Evolutionary conservation across 352 stramenopile genomes (phyloP), one percentile per base, ranked within the genome.

Genomic region (Phytopythium litorale): DNA sequence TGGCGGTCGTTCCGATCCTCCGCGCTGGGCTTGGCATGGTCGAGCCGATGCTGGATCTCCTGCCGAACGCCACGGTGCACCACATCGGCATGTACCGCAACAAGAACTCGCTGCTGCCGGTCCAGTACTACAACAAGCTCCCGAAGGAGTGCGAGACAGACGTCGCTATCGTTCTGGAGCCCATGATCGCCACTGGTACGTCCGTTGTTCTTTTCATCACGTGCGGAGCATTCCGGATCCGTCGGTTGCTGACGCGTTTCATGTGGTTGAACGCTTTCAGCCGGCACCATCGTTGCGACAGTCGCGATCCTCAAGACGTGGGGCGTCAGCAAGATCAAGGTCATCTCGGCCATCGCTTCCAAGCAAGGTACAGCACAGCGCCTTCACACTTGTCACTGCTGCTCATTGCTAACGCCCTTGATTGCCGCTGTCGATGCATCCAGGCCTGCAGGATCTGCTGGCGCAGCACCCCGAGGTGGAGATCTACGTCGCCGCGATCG

Each of bases 101-200:
- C 72, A 97, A 97, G 60, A 79, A 93, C 51, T 93, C 82, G 49
- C 75, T 98, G 11, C 66, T 98, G 32, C 97, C 96, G 4, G 94
- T 99, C n/a, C 93, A 99, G 67, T 99, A 99, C 83, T 99, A 99
- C 81, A 99, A 99, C 86, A 96, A 98, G 65, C 78, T 99, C 4
- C 97, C 97, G 3, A 97, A 98, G 60, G 81, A 97, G 65, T 97
- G 94, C 74, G 81, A 91, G 42, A 74, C 82, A 18, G 91, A 98
- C 58, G 87, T 97, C 38, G 97, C 97, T 11, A 98, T 98, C 63
- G 80, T 99, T 28, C 73, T 99, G 35, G 97, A 99, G 76, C 97
- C 97, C 19, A 82, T 99, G 51, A 98, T 99, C 71, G 94, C 94
- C 13, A 98, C 95, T 23, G 87, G 87, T 92, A 66, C 56, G 58